These are phyloP conservation scores for Citrus reticulata DNA, from an alignment of 345 rosid species.

Conservation along the genomic window DNA sequence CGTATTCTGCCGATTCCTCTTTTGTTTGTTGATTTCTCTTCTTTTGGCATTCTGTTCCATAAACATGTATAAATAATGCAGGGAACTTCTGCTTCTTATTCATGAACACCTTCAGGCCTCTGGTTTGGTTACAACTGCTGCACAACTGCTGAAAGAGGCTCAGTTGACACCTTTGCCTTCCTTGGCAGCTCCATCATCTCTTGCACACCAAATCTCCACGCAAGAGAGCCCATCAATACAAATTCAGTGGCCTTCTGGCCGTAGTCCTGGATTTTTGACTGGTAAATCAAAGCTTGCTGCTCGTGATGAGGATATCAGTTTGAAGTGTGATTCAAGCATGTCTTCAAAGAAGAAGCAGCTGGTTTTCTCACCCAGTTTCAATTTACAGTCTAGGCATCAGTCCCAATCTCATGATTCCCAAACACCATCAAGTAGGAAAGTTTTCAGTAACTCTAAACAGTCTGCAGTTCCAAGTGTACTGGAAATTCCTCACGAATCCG, in stretches of 20 bases:
- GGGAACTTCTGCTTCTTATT: slow-evolving; percentile 91
- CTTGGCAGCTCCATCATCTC: slow-evolving; percentile 62
- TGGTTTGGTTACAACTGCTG: slow-evolving; percentile 72
- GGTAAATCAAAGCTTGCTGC: slow-evolving; percentile 40
- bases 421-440: slow-evolving; percentile 38
- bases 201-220: slow-evolving; percentile 45
- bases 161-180: slow-evolving; percentile 81
- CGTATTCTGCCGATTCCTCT: background rate
- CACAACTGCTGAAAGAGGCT: slow-evolving; percentile 75
- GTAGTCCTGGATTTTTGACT: slow-evolving; percentile 64
- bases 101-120: slow-evolving; percentile 96
- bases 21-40: background rate
- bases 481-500: slow-evolving; percentile 44
- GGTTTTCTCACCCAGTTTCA: slow-evolving; percentile 69
- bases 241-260: slow-evolving; percentile 88
- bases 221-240: slow-evolving; percentile 61
- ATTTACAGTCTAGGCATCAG: slow-evolving; percentile 51
- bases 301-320: slow-evolving; percentile 40
- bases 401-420: slow-evolving; percentile 44
- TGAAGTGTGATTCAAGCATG: slow-evolving; percentile 41
- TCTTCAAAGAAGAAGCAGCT: slow-evolving; percentile 75
- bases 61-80: slow-evolving; percentile 23
- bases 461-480: slow-evolving; percentile 26
- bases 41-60: slow-evolving; percentile 9
- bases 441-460: slow-evolving; percentile 29